Evolutionary conservation across 768 basidiomycete species (phyloP).

Genomic region (Epithele typhae): DNA sequence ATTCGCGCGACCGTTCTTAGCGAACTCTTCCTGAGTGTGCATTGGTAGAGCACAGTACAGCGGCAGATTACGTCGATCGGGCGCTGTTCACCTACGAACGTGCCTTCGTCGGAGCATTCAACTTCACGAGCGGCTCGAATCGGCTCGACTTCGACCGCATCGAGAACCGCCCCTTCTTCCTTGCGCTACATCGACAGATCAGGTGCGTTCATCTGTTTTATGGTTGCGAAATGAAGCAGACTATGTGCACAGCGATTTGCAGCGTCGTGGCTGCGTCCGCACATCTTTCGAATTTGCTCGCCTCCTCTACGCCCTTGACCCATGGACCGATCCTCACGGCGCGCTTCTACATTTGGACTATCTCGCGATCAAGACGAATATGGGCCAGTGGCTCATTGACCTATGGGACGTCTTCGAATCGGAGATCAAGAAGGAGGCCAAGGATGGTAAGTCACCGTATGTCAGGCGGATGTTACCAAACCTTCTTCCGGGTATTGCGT

Average conservation of each 20-base stretch:
- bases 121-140: constrained; percentile 73
- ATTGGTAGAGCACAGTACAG: constrained; percentile 81
- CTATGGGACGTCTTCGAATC: constrained; percentile 47
- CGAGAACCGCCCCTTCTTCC: constrained; percentile 91
- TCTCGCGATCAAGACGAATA: constrained; percentile 75
- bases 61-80: constrained; percentile 87
- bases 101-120: constrained; percentile 83
- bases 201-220: constrained; percentile 42
- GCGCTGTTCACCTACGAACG: constrained; percentile 92
- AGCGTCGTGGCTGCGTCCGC: constrained; percentile 83
- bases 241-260: constrained; percentile 56
- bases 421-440: constrained; percentile 8
- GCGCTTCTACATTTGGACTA: constrained; percentile 80
- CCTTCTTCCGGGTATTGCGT: constrained; percentile 74
- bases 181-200: constrained; percentile 80
- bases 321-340: constrained; percentile 86
- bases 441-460: constrained; percentile 34
- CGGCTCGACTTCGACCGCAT: constrained; percentile 87
- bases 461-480: constrained; percentile 21
- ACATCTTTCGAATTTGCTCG: constrained; percentile 91
- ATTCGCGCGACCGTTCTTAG: too few relatives aligned
- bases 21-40: too few relatives aligned
- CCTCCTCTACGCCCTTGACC: constrained; percentile 82
- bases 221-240: neutral
- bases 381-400: constrained; percentile 77